Conservation (phyloP, 441 rosid species). For the Capsella rubella region DNA sequence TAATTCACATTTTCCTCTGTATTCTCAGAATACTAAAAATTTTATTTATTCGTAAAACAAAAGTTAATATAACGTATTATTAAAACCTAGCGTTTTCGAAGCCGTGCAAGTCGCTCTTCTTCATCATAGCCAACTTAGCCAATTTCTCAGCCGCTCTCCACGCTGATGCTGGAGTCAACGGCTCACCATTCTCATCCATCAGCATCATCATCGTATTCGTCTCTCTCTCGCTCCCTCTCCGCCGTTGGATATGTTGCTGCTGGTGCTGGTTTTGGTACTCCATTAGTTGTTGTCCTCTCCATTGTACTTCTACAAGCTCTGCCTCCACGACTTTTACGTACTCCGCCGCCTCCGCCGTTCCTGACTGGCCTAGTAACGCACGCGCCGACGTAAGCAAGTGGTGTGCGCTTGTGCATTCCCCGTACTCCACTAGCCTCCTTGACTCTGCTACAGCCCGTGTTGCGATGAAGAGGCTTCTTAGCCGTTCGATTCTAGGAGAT, state of each 20-base stretch:
- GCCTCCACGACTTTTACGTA: slow-evolving; percentile 51
- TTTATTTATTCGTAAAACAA: not conserved
- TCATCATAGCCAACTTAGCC: slow-evolving; percentile 68
- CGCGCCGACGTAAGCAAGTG: slow-evolving; percentile 63
- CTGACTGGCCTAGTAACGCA: slow-evolving; percentile 56
- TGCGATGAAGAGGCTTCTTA: slow-evolving; percentile 56
- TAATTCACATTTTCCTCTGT: slow-evolving; percentile 4
- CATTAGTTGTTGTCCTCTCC: slow-evolving; percentile 55
- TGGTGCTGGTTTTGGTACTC: slow-evolving; percentile 44
- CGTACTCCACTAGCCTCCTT: slow-evolving; percentile 56
- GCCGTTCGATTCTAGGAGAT: slow-evolving; percentile 51
- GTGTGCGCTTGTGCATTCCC: slow-evolving; percentile 62
- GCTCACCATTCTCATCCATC: slow-evolving; percentile 71
- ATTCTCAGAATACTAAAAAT: not conserved
- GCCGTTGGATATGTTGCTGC: slow-evolving; percentile 48
- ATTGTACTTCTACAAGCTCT: slow-evolving; percentile 61
- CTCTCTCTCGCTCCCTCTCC: slow-evolving; percentile 57
- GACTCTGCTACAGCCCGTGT: slow-evolving; percentile 73
- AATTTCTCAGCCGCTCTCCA: slow-evolving; percentile 76
- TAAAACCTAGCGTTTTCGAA: slow-evolving; percentile 65
- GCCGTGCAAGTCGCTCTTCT: slow-evolving; percentile 78
- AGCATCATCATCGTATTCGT: slow-evolving; percentile 24
- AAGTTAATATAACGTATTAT: too few relatives aligned
- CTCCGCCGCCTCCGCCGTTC: slow-evolving; percentile 48
- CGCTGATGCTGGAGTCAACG: slow-evolving; percentile 65